Conservation (phyloP, 169 alveolate species). For the Plasmodium yoelii region DNA sequence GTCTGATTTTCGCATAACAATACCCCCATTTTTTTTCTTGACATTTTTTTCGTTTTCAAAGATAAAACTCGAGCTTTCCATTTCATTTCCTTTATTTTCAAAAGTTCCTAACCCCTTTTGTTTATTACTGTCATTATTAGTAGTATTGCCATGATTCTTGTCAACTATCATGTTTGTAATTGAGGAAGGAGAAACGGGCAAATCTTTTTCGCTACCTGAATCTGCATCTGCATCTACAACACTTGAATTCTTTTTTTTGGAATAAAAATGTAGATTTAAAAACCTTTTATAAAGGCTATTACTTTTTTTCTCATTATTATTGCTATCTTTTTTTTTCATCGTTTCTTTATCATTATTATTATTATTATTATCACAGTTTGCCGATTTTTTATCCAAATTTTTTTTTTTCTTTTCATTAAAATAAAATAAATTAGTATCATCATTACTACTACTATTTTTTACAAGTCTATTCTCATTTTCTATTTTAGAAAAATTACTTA, state of each 20-base stretch:
- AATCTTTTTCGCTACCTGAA: too few species aligned
- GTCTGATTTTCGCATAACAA: neutral
- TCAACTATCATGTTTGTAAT: too few species aligned
- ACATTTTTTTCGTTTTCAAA: neutral
- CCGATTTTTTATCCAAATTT: neutral
- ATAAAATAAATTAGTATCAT: neutral
- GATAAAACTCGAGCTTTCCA: too few species aligned
- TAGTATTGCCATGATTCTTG: too few species aligned
- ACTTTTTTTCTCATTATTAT: slow-evolving; percentile 1
- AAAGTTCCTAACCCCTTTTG: too few species aligned
- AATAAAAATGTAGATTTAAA: slow-evolving; percentile 31
- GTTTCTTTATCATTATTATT: neutral
- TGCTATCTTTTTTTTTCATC: neutral
- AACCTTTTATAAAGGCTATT: slow-evolving; percentile 42
- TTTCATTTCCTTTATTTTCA: too few species aligned
- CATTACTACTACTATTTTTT: neutral
- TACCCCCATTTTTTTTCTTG: neutral
- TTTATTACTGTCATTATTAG: too few species aligned
- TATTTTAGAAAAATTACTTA: neutral
- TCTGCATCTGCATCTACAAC: too few species aligned
- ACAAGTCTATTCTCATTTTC: neutral
- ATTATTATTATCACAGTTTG: neutral
- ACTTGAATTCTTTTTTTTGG: slow-evolving; percentile 1
- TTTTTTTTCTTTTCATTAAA: neutral
- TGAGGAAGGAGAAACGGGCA: too few species aligned